phyloP scores from a whole-genome alignment of 2,329 filamentous ascomycete species.

The Pezicula rhizophila region DNA sequence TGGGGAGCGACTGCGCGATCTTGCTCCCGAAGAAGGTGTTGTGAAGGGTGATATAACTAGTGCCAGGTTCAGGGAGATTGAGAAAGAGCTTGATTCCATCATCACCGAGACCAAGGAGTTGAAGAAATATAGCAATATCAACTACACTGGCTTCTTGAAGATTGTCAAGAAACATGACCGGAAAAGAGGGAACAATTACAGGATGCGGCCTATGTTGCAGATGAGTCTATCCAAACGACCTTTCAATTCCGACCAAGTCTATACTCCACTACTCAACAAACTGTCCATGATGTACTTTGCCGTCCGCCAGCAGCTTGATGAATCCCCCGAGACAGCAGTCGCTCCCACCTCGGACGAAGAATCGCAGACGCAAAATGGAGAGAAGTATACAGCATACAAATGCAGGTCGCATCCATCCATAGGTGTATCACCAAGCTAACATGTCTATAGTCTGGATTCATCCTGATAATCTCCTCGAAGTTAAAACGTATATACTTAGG shows the following conservation, averaged over 20 bases:
- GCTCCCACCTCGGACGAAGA: conserved; percentile 31
- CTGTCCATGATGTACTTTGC: conserved; percentile 95
- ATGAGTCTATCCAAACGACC: conserved; percentile 81
- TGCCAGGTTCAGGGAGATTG: conserved; percentile 61
- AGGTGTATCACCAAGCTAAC: too few relatives aligned
- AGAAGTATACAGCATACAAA: conserved; percentile 80
- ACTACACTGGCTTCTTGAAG: conserved; percentile 97
- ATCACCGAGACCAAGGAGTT: conserved; percentile 88
- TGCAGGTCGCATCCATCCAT: conserved; percentile 46
- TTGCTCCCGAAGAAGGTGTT: conserved; percentile 58
- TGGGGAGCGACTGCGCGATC: conserved; percentile 70
- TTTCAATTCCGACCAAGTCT: conserved; percentile 88
- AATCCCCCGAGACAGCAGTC: conserved; percentile 35
- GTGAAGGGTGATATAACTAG: conserved; percentile 41
- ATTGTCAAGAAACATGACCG: conserved; percentile 99
- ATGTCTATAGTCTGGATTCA: conserved; percentile 76
- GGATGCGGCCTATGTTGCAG: conserved; percentile 85
- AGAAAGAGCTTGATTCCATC: conserved; percentile 77
- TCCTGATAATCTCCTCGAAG: conserved; percentile 88
- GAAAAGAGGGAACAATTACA: conserved; percentile 79
- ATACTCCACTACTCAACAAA: conserved; percentile 82
- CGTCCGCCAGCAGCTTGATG: conserved; percentile 76
- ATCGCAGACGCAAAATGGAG: conserved; percentile 55
- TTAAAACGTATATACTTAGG: conserved; percentile 91
- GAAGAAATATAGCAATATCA: conserved; percentile 91